phyloP scores from a whole-genome alignment of 805 yeast genomes.

The Maudiozyma barnettii region DNA sequence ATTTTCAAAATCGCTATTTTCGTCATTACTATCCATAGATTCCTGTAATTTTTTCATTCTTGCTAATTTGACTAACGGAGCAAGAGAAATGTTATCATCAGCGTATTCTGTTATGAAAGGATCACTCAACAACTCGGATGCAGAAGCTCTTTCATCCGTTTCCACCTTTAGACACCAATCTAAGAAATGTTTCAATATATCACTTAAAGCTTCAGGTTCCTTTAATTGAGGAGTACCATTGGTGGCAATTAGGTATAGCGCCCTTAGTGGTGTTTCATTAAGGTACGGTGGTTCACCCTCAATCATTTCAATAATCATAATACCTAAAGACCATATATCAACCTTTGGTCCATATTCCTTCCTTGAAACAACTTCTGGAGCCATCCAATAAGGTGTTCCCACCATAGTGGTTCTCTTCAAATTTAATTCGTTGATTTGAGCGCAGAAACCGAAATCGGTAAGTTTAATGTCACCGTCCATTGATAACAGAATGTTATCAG shows the following conservation, averaged over 20 bases:
- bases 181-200: constrained; percentile 58
- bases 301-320: constrained; percentile 97
- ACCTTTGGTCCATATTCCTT: constrained; percentile 95
- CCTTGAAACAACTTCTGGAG: constrained; percentile 93
- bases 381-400: constrained; percentile 99
- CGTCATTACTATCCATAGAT: constrained; percentile 4
- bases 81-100: constrained; percentile 50
- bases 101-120: constrained; percentile 49
- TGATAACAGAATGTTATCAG: constrained; percentile 81
- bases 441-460: constrained; percentile 96
- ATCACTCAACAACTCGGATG: constrained; percentile 60
- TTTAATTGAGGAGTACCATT: constrained; percentile 93
- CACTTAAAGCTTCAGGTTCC: constrained; percentile 72
- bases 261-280: constrained; percentile 91
- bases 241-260: constrained; percentile 87
- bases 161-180: constrained; percentile 74
- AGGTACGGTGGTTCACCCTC: constrained; percentile 98
- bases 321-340: constrained; percentile 96
- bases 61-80: constrained; percentile 69
- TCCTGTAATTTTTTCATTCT: constrained; percentile 31
- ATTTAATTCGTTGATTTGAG: constrained; percentile 74
- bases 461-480: constrained; percentile 82
- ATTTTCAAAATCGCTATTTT: background rate
- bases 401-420: constrained; percentile 95
- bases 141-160: constrained; percentile 70